Evolutionary conservation across 192 early-diverging fungal species (phyloP), one percentile per base, ranked within the genome.

Genomic region (Coemansia brasiliensis): DNA sequence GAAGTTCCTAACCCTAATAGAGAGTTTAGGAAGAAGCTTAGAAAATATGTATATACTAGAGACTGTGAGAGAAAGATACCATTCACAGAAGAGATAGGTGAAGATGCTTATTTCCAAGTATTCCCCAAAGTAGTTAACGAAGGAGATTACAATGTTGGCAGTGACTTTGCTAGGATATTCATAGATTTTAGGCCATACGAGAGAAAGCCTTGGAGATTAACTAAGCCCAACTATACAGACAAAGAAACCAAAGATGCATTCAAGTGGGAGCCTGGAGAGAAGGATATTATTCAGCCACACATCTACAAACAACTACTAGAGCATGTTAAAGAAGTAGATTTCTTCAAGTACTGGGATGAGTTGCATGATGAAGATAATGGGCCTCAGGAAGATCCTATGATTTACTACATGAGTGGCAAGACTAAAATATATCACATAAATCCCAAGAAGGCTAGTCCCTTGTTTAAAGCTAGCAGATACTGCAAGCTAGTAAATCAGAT

Each of bases 61-160:
- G 9, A n/a, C 13, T 22, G n/a, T 11, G 57, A 58, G 13, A 35
- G 45, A 10, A 57, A 15, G 20, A 32, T 58, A 48, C 4, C 26
- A 11, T 58, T 58, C 57, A 32, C 44, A 17, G 57, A 58, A 44
- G 27, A 43, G 16, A 37, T n/a, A 13, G 57, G 57, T 10, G 13
- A 44, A 29, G 27, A 29, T 29, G 27, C 27, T 29, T 29, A 29
- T 29, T 29, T 4, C 6, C 27, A 3, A 29, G 27, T 29, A 29
- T 29, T 29, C 6, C 27, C 27, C 3, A 29, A 29, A 6, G 27
- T 29, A 6, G 6, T 4, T 4, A 3, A 29, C 6, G 1, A 6
- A 20, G 42, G 20, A 43, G 42, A 20, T 16, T 43, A 43, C 20
- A 43, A 29, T 29, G 27, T 29, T 29, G 42, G 42, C 8, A 43